Percentiles rank a stretch among this genome's conserved stretches.
Conservation (phyloP, 2,329 filamentous ascomycete genomes). For the Pseudogymnoascus sp. region DNA sequence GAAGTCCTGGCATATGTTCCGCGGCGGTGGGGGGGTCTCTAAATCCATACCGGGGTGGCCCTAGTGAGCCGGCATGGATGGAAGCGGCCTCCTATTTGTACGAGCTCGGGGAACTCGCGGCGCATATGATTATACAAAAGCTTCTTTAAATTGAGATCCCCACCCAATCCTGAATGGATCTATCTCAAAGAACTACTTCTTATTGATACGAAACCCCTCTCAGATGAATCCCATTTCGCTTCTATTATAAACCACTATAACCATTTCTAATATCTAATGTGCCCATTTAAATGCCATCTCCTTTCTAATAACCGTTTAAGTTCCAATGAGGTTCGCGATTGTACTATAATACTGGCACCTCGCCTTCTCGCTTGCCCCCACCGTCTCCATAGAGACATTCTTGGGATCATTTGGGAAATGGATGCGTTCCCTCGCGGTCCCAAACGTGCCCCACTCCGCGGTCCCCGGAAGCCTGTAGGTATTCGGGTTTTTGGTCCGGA, state of each 20-base stretch:
- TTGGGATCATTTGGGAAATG: constrained; percentile 37
- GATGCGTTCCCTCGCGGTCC: constrained; percentile 22
- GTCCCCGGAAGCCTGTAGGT: constrained; percentile 35
- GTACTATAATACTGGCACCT: constrained; percentile 41
- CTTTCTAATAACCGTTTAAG: neutral
- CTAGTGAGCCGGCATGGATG: too few relatives aligned
- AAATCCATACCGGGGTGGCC: too few relatives aligned
- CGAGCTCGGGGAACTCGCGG: neutral
- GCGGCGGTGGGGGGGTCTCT: too few relatives aligned
- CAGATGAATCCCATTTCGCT: neutral
- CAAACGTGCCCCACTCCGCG: constrained; percentile 45
- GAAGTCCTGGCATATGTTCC: too few relatives aligned
- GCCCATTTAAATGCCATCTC: neutral
- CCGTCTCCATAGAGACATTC: constrained; percentile 33
- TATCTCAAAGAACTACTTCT: neutral
- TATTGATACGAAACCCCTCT: neutral
- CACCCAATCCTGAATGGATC: neutral
- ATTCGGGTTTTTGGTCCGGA: constrained; percentile 60
- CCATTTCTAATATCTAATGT: neutral
- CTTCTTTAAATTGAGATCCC: neutral
- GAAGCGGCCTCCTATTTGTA: too few relatives aligned
- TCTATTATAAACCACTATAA: neutral
- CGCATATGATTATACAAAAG: neutral
- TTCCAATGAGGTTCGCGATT: constrained; percentile 31
- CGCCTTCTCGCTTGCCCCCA: constrained; percentile 31